Percentiles rank a stretch among this genome's conserved stretches.
Evolutionary conservation across 2,329 filamentous ascomycete species (phyloP).

Genomic region (Ophiognomonia clavigignenti-juglandacearum): DNA sequence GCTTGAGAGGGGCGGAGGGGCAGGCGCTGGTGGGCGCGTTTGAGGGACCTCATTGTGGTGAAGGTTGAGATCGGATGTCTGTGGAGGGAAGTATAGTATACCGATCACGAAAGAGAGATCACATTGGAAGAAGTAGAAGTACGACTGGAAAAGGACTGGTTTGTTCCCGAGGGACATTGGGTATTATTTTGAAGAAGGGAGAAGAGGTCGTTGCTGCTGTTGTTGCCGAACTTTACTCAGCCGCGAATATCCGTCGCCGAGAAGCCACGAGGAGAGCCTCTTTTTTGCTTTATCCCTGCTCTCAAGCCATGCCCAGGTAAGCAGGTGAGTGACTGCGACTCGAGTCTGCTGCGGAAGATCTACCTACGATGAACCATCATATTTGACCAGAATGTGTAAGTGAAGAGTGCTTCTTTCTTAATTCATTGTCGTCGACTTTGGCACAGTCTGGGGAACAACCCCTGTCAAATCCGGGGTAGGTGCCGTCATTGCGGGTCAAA

Average conservation of each 20-base stretch:
- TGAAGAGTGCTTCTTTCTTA: too few species aligned
- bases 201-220: neutral
- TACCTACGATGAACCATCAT: too few species aligned
- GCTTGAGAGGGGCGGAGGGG: conserved; percentile 23
- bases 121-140: neutral
- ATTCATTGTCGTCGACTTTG: too few species aligned
- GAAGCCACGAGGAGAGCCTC: conserved; percentile 6
- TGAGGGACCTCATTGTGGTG: conserved; percentile 48
- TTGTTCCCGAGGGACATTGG: too few species aligned
- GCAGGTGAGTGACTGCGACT: too few species aligned
- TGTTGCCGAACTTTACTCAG: conserved; percentile 1
- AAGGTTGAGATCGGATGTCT: neutral
- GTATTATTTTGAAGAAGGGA: neutral
- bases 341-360: too few species aligned
- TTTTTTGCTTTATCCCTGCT: neutral
- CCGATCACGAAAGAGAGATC: neutral
- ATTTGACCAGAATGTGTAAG: too few species aligned
- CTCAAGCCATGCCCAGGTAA: neutral
- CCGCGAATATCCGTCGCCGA: conserved; percentile 13
- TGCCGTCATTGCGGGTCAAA: conserved; percentile 8
- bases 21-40: conserved; percentile 44
- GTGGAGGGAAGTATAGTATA: too few species aligned
- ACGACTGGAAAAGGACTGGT: neutral
- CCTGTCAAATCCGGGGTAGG: conserved; percentile 8
- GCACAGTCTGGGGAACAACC: too few species aligned